Base-by-base conservation (phyloP, 306 rosid genomes). In the Spatholobus suberectus region DNA sequence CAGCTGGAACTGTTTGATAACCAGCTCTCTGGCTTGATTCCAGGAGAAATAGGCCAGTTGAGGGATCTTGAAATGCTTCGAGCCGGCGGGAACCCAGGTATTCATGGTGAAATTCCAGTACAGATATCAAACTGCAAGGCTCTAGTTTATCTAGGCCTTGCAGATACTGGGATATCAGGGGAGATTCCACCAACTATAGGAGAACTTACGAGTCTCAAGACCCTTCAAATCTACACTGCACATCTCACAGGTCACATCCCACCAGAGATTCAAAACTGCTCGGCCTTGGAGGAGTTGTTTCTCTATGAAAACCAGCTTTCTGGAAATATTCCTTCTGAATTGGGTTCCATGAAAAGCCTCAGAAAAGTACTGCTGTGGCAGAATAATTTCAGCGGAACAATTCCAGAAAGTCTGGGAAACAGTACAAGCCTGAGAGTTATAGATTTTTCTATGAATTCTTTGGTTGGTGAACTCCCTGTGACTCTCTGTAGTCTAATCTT, bases 241-340 rank as follows among this genome's bases (percentile, higher is more conserved):
- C 69, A 29, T 11, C 69, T 62, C 41, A 62, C 41, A 27, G 69
- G 69, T 29, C 18, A 32, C 21, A 62, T 62, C 2, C 69, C 69
- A 62, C 69, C 21, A 62, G 69, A 62, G 23, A 62, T 62, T 62
- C 41, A 62, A 32, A 90, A 93, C 44, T 93, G 97, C 57, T 84
- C 92, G 58, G 59, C 90, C 59, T 79, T 93, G 58, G 92, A 88
- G 62, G 82, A 88, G 29, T 81, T 93, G 89, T 93, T 88, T 87
- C 89, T 93, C 6, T 90, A 93, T 80, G 92, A 84, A 69, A 93
- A 93, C 86, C 88, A 91, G 79, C 91, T 93, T 71, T 90, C 92
- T 37, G 97, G 97, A 54, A 81, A 80, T 26, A 83, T 93, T 79
- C 97, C 97, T 35, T 69, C 27, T 12, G 90, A 89, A 49, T 38